Evolutionary conservation across 2,329 filamentous ascomycete species (phyloP).

Genomic region (Simplicillium sp.): DNA sequence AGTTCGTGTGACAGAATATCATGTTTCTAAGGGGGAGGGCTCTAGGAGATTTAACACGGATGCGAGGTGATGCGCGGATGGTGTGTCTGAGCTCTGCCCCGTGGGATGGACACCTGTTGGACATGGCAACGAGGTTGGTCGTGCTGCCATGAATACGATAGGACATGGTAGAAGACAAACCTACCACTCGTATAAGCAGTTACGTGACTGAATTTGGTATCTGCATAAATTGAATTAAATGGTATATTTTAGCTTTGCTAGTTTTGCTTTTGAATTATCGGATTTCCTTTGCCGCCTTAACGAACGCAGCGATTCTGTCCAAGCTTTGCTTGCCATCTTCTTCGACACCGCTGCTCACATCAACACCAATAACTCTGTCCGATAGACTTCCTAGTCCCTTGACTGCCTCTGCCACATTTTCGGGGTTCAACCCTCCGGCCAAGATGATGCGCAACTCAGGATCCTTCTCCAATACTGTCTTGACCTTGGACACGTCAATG

Average conservation of each 20-base stretch:
- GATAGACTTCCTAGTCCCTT: slow-evolving; percentile 49
- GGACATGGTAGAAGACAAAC: not conserved
- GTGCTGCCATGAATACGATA: not conserved
- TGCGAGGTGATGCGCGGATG: no score
- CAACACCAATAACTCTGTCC: slow-evolving; percentile 66
- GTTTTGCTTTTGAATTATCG: slow-evolving; percentile 24
- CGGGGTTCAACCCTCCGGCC: slow-evolving; percentile 74
- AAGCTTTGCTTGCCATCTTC: slow-evolving; percentile 71
- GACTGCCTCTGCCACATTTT: slow-evolving; percentile 65
- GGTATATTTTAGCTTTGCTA: not conserved
- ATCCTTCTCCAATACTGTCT: slow-evolving; percentile 55
- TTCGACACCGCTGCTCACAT: slow-evolving; percentile 93
- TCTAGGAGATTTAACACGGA: not conserved
- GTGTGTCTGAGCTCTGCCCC: no score
- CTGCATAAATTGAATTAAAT: not conserved
- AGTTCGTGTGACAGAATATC: not conserved
- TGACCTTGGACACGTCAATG: slow-evolving; percentile 63
- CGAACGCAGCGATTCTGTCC: slow-evolving; percentile 71
- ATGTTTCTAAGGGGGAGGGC: no score
- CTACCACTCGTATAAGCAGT: not conserved
- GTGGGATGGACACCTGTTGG: no score
- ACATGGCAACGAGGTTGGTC: not conserved
- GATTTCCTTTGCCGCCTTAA: slow-evolving; percentile 61
- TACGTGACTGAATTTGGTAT: not conserved
- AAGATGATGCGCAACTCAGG: slow-evolving; percentile 65